Conservation (phyloP, 2,329 filamentous ascomycete species). For the Trichoderma sp. region DNA sequence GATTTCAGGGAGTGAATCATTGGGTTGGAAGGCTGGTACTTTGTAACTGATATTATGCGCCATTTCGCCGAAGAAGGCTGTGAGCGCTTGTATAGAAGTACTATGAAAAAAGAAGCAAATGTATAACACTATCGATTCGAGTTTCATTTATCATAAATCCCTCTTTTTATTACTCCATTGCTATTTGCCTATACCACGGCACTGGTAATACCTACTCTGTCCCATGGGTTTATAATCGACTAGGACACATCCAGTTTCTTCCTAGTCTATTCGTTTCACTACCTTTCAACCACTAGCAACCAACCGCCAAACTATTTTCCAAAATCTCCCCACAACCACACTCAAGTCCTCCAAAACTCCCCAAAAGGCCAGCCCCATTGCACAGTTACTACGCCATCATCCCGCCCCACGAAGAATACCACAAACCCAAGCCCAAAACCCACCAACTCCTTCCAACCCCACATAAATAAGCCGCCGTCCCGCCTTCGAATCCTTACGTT, state of each 20-base stretch:
- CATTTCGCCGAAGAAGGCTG: slow-evolving; percentile 1
- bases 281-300: not conserved
- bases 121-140: not conserved
- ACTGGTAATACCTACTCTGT: not conserved
- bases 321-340: not conserved
- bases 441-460: not conserved
- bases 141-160: not conserved
- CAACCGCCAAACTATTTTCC: not conserved
- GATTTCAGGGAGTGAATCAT: not conserved
- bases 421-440: not conserved
- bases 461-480: not conserved
- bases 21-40: not conserved
- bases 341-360: not conserved
- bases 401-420: not conserved
- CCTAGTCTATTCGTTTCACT: not conserved
- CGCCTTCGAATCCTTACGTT: not conserved
- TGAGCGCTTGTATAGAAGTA: slow-evolving; percentile 29
- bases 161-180: not conserved
- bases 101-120: slow-evolving; percentile 14
- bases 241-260: not conserved
- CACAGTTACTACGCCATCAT: not conserved
- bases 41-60: slow-evolving; percentile 17
- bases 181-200: not conserved
- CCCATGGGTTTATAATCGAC: not conserved
- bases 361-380: not conserved